A percentile compares a stretch with the other conserved stretches of the same genome.
These are phyloP conservation scores for Zygosaccharomyces gambellarensis DNA, from an alignment of 805 yeast species.

Conservation along the genomic window DNA sequence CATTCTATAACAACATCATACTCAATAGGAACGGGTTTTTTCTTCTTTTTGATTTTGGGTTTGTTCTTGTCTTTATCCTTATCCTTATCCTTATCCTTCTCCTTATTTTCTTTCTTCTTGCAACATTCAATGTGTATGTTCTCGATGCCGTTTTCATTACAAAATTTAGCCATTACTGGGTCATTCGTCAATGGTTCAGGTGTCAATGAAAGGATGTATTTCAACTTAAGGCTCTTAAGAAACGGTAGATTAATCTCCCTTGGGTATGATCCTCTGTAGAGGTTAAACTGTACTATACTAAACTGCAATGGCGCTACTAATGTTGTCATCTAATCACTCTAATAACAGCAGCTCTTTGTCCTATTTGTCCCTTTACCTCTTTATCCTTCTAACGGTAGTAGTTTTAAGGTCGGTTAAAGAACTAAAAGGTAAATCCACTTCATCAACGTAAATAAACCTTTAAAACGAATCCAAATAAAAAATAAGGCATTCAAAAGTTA, in stretches of 20 bases:
- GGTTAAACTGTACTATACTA: conserved; percentile 59
- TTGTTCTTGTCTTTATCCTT: conserved; percentile 13
- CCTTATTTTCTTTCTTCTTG: conserved; percentile 35
- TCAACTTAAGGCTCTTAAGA: conserved; percentile 57
- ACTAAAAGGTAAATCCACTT: not conserved
- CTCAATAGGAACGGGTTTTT: conserved; percentile 77
- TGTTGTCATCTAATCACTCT: conserved; percentile 9
- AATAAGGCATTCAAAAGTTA: not conserved
- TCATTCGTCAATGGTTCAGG: conserved; percentile 70
- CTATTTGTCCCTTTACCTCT: not conserved
- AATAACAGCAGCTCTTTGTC: not conserved
- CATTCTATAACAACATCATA: conserved; percentile 55
- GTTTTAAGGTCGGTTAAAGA: not conserved
- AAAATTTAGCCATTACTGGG: conserved; percentile 47
- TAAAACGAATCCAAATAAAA: not conserved
- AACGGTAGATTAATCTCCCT: conserved; percentile 67
- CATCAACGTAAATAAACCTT: not conserved
- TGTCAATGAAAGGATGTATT: conserved; percentile 71
- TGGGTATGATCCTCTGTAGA: conserved; percentile 87
- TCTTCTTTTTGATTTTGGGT: conserved; percentile 63
- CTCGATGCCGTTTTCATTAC: conserved; percentile 48
- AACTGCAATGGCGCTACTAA: conserved; percentile 75
- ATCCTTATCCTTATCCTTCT: conserved; percentile 27
- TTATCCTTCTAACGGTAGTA: not conserved
- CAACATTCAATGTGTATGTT: conserved; percentile 65